Conservation (phyloP, 768 basidiomycete genomes). For the Panaeolus cyanescens region DNA sequence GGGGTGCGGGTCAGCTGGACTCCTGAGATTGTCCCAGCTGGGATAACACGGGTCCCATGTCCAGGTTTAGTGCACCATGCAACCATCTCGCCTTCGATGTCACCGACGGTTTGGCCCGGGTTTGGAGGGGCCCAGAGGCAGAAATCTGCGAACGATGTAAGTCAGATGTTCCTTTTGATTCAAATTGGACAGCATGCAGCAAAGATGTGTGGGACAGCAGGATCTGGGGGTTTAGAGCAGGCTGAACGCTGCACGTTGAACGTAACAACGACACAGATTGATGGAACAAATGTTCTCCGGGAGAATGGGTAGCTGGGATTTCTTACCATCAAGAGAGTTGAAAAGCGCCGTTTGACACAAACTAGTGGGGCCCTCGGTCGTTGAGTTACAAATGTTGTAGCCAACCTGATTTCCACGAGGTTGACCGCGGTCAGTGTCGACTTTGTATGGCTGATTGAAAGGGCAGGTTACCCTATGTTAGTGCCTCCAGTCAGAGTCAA, state of each 20-base stretch:
- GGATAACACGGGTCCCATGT: conserved; percentile 73
- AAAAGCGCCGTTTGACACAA: conserved; percentile 62
- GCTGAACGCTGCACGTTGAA: background rate
- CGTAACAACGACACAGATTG: background rate
- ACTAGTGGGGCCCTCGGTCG: conserved; percentile 61
- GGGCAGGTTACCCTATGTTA: too few species aligned
- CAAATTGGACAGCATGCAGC: too few species aligned
- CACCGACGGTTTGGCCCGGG: conserved; percentile 57
- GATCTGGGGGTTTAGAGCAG: too few species aligned
- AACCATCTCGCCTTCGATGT: conserved; percentile 73
- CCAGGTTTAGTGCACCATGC: conserved; percentile 77
- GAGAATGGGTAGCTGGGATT: background rate
- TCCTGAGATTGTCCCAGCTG: conserved; percentile 60
- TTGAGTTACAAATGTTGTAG: conserved; percentile 69
- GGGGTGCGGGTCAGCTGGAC: conserved; percentile 67
- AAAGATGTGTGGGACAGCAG: too few species aligned
- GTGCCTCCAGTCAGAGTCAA: too few species aligned
- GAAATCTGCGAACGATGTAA: conserved; percentile 54
- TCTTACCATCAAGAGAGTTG: conserved; percentile 50
- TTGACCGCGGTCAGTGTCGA: conserved; percentile 34
- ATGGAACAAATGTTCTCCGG: background rate
- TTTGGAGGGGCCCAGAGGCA: conserved; percentile 65
- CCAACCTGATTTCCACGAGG: conserved; percentile 51
- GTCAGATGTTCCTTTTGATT: too few species aligned
- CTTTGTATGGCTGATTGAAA: conserved; percentile 37